These are phyloP conservation scores for Eucalyptus grandis DNA, from an alignment of 345 rosid species.

Conservation along the genomic window DNA sequence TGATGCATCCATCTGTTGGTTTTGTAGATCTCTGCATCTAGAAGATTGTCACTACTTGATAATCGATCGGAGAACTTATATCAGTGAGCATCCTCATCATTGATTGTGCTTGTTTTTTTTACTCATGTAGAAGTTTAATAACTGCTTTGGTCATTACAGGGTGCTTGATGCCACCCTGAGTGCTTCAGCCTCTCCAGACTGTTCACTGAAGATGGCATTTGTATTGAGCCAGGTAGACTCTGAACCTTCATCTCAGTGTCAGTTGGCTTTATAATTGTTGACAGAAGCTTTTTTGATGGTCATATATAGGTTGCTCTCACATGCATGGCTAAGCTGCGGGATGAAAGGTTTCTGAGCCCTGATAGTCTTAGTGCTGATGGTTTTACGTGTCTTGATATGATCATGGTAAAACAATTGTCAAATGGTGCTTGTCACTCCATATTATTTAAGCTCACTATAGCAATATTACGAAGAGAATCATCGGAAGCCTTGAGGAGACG, in stretches of 20 bases:
- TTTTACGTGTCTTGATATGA: conserved; percentile 73
- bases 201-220: conserved; percentile 89
- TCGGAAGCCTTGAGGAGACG: conserved; percentile 97
- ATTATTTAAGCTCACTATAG: conserved; percentile 78
- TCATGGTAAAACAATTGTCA: conserved; percentile 72
- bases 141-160: conserved; percentile 35
- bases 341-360: conserved; percentile 67
- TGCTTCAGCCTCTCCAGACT: conserved; percentile 93
- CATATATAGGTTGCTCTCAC: conserved; percentile 83
- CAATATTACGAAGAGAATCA: conserved; percentile 76
- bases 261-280: background rate
- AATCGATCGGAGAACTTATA: conserved; percentile 70
- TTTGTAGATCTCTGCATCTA: conserved; percentile 65
- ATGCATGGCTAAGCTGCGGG: conserved; percentile 91
- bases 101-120: background rate
- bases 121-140: conserved; percentile 2
- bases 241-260: background rate
- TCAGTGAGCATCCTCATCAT: conserved; percentile 38
- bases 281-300: background rate
- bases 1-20: background rate
- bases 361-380: conserved; percentile 59
- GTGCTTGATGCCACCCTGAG: conserved; percentile 83
- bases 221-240: conserved; percentile 57
- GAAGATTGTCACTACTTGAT: conserved; percentile 61
- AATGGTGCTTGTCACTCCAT: conserved; percentile 88